Evolutionary conservation across 2,329 filamentous ascomycete genomes (phyloP).

Genomic region (Colletotrichum orchidophilum): DNA sequence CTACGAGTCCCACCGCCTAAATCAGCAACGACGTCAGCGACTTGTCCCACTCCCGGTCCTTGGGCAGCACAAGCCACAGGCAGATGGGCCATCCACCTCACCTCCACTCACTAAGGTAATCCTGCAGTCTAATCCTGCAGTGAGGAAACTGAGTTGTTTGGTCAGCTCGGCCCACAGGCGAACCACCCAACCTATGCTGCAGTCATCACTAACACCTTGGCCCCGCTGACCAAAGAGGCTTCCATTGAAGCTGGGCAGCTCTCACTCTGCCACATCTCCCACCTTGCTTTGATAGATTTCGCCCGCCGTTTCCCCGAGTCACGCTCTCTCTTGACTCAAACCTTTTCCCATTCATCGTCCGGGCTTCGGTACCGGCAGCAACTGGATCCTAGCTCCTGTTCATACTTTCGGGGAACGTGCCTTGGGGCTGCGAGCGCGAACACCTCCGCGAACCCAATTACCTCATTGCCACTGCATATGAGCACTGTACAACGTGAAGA

Average conservation of each 20-base stretch:
- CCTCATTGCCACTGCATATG: slow-evolving; percentile 4
- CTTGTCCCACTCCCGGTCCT: background rate
- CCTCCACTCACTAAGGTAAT: no score
- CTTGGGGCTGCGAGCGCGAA: background rate
- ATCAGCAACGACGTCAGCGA: slow-evolving; percentile 23
- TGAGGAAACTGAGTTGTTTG: background rate
- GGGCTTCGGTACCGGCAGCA: background rate
- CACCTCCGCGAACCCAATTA: background rate
- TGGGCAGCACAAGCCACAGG: slow-evolving; percentile 2
- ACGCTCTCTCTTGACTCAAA: background rate
- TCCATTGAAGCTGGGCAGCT: background rate
- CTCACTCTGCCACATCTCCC: background rate
- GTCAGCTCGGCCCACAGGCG: slow-evolving; percentile 23
- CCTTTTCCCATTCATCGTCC: background rate
- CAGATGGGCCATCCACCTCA: slow-evolving; percentile 5
- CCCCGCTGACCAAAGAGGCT: slow-evolving; percentile 13
- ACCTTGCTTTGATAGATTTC: background rate
- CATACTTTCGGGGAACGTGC: background rate
- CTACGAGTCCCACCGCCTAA: background rate
- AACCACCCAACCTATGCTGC: slow-evolving; percentile 18
- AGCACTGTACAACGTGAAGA: background rate
- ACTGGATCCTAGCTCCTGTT: slow-evolving; percentile 6
- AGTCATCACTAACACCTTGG: slow-evolving; percentile 24
- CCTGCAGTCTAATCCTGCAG: background rate
- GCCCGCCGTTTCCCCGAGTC: background rate